These are phyloP conservation scores for Xylogone sp. DNA, from an alignment of 2,329 filamentous ascomycete species.

Conservation along the genomic window DNA sequence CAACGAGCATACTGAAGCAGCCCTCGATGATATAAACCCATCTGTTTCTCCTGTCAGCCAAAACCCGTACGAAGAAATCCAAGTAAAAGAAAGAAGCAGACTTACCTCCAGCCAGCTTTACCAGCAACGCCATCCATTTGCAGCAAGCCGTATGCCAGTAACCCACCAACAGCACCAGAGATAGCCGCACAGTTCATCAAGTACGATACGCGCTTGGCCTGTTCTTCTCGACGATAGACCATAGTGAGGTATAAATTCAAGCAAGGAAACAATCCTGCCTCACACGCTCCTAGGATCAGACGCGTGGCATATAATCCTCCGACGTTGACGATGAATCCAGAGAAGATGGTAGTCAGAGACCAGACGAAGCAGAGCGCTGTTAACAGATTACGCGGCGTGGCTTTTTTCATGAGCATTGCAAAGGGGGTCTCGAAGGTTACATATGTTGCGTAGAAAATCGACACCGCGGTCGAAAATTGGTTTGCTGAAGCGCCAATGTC, in stretches of 20 bases:
- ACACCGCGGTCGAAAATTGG: constrained; percentile 26
- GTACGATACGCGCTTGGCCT: constrained; percentile 24
- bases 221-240: constrained; percentile 21
- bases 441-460: constrained; percentile 47
- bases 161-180: constrained; percentile 24
- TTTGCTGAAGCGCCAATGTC: constrained; percentile 11
- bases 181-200: constrained; percentile 20
- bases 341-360: constrained; percentile 31
- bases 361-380: constrained; percentile 28
- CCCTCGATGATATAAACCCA: constrained; percentile 25
- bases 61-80: too few species aligned
- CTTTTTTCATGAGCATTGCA: constrained; percentile 42
- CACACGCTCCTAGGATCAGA: constrained; percentile 24
- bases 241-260: constrained; percentile 25
- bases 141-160: constrained; percentile 30
- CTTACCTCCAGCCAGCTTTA: too few species aligned
- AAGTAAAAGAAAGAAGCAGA: too few species aligned
- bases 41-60: too few species aligned
- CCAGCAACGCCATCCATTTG: constrained; percentile 46
- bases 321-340: constrained; percentile 39
- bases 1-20: constrained; percentile 17
- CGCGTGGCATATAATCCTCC: constrained; percentile 35
- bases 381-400: constrained; percentile 37
- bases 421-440: constrained; percentile 45
- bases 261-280: constrained; percentile 26